Percentiles rank a stretch among this genome's conserved stretches.
These are phyloP conservation scores for Microdochium bolleyi DNA, from an alignment of 2,329 filamentous ascomycete genomes.

Conservation along the genomic window DNA sequence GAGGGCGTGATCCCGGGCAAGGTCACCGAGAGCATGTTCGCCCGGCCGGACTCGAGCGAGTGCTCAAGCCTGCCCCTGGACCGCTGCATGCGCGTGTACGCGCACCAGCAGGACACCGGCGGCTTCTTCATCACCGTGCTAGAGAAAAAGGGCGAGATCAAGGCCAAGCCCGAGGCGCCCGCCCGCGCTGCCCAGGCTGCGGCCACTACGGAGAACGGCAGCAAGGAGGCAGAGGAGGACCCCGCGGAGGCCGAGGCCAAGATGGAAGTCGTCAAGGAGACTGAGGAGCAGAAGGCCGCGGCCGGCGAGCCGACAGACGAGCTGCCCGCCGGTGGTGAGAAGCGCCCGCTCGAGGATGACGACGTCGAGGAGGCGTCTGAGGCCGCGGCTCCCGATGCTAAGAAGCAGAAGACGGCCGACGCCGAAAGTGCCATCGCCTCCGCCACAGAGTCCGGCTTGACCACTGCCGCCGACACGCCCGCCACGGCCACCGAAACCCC, in stretches of 20 bases:
- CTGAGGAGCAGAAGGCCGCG: conserved; percentile 22
- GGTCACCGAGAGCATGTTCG: conserved; percentile 78
- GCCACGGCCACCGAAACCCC: background rate
- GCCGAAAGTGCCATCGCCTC: conserved; percentile 9
- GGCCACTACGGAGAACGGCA: conserved; percentile 7
- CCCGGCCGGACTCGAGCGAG: conserved; percentile 43
- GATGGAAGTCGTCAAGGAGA: conserved; percentile 30
- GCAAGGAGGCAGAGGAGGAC: conserved; percentile 9
- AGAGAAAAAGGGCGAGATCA: conserved; percentile 85
- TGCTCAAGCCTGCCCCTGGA: conserved; percentile 69
- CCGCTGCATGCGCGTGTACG: conserved; percentile 88
- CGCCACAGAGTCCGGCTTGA: conserved; percentile 9
- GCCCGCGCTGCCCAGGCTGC: conserved; percentile 28
- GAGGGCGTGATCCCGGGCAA: conserved; percentile 55
- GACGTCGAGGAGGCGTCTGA: conserved; percentile 26
- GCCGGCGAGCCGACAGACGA: conserved; percentile 22
- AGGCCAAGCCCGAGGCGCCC: conserved; percentile 61
- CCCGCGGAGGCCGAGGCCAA: conserved; percentile 11
- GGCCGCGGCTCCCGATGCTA: conserved; percentile 27
- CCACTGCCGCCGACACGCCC: conserved; percentile 3
- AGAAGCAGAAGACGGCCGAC: conserved; percentile 36
- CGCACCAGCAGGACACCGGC: conserved; percentile 91
- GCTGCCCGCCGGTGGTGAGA: conserved; percentile 18
- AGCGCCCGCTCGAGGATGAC: conserved; percentile 24
- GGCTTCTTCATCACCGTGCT: conserved; percentile 96